Base-by-base conservation (phyloP, 208 protist species). In the Porcisia deanei region DNA sequence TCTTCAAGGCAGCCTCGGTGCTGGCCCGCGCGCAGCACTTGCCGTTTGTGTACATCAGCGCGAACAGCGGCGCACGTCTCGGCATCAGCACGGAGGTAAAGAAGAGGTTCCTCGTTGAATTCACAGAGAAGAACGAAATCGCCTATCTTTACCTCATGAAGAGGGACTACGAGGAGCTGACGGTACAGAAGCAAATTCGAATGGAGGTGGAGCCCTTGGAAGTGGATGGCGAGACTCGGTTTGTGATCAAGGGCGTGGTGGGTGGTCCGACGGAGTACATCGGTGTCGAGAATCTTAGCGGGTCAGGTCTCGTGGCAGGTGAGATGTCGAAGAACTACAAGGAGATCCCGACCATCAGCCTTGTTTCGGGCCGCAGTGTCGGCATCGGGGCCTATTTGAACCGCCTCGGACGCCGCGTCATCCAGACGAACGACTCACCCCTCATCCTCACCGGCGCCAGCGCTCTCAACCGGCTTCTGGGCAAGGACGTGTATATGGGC, bases 371-470 rank as follows among this genome's bases (percentile, higher is more conserved):
- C 66, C 92, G 98, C 58, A 98, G 98, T 43, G 98, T 99, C 43
- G 99, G 99, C 74, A 99, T 99, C 82, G 99, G 99, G 22, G 98
- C 99, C 3, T 99, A 99, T 82, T 82, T 99, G 9, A 98, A 99
- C 63, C 95, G 99, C 45, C 89, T 99, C 9, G 99, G 99, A 47
- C 97, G 99, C 74, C 91, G 98, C 71, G 90, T 99, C 39, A 98
- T 99, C 79, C 98, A 99, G 83, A 98, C 96, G 55, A 85, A 89
- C 71, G 88, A 92, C 74, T 85, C 91, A 0, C 97, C 98, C 8
- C 95, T 99, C 41, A 97, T 99, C 66, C 82, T 99, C 1, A 99
- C 99, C 22, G 99, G 99, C 60, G 90, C 91, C 10, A 69, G 78
- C 9, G 98, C 98, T 1, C 85, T 98, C 37, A 98, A 98, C 77